Evolutionary conservation across 352 stramenopile species (phyloP), one percentile per base, ranked within the genome.

Genomic region (Globisporangium recalcitrans): DNA sequence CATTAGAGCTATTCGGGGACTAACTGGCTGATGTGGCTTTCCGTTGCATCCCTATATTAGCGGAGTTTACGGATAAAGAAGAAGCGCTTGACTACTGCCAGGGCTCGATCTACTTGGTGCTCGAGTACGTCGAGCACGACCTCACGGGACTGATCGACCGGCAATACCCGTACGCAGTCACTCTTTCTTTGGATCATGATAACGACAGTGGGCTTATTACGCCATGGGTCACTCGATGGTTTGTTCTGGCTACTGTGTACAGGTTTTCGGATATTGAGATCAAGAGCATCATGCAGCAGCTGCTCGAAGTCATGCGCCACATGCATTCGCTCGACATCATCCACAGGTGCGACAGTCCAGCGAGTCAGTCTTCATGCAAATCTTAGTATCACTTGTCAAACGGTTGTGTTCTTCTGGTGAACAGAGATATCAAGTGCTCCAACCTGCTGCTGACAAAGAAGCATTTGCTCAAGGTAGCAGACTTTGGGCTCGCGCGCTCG

Each of bases 341-440:
- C 60, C 87, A 96, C 61, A 75, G 85, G 82, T 92, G 74, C 9
- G 64, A 9, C 16, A n/a, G n/a, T n/a, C n/a, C n/a, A n/a, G n/a
- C n/a, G n/a, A n/a, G n/a, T n/a, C n/a, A 11, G 38, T 58, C 38
- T 21, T 6, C 9, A 46, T 46, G 5, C 5, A 46, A 44, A 54
- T 27, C 6, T 36, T 26, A 13, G 4, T 16, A 40, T 55, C n/a
- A 8, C 11, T 4, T 19, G 21, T 24, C 14, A 56, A 38, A 54
- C 13, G 27, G 0, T 19, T 24, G 14, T 31, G 34, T 46, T 34
- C 19, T 40, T 19, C 14, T 19, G 9, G 11, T 44, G n/a, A 26
- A 32, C 31, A 86, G 82, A 44, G 85, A 93, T 55, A 93, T 93
- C 71, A 99, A 99, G 80, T 98, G 96, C 65, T 94, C 85, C 11